These are phyloP conservation scores for Larix sibirica DNA, from an alignment of 83 land plant species.

Conservation along the genomic window DNA sequence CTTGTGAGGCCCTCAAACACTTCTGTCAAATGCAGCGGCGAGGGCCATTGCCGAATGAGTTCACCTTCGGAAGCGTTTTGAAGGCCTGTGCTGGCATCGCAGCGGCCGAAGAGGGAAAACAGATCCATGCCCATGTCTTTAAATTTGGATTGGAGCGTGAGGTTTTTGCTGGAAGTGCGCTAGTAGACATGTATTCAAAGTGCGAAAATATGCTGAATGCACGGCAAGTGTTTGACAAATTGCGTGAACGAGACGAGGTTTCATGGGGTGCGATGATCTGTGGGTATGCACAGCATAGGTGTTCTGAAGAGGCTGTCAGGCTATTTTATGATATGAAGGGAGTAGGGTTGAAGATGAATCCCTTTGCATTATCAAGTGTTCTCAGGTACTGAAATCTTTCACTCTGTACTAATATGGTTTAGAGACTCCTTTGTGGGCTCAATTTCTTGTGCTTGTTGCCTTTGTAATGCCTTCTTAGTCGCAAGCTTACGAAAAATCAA, in stretches of 20 bases:
- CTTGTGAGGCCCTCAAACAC: neutral
- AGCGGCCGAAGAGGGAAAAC: neutral
- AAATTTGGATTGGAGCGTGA: neutral
- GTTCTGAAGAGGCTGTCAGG: neutral
- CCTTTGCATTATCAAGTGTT: neutral
- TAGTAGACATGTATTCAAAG: neutral
- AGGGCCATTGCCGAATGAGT: neutral
- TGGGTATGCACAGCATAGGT: neutral
- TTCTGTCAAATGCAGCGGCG: neutral
- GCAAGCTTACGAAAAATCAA: too few relatives aligned
- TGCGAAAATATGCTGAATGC: neutral
- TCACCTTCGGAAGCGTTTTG: neutral
- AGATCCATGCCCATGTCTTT: conserved; percentile 1
- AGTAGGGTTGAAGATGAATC: neutral
- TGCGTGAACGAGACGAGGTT: neutral
- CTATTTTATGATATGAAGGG: neutral
- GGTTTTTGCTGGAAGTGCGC: neutral
- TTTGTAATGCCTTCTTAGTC: too few relatives aligned
- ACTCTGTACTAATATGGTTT: too few relatives aligned
- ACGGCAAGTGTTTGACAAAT: neutral
- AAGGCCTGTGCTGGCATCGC: neutral
- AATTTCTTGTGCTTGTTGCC: neutral
- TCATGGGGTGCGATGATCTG: neutral
- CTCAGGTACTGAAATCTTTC: neutral
- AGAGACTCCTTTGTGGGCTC: too few relatives aligned